Base-by-base conservation (phyloP, 177 flowering plant species). In the Vitis hybrid region DNA sequence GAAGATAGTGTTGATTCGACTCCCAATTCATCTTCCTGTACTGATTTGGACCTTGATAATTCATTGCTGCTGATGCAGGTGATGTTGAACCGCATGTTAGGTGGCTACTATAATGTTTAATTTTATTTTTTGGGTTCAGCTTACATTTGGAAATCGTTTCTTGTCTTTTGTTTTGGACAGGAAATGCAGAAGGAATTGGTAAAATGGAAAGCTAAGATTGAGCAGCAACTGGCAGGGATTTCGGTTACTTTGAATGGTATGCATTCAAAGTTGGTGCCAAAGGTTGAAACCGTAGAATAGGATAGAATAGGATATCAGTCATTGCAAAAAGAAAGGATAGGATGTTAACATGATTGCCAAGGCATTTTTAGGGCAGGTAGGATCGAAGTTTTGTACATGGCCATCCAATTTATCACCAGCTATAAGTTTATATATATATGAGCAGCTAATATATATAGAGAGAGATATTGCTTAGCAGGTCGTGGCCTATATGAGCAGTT, bases 171-270 rank as follows among this genome's bases (percentile, higher is more conserved):
- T 40, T 40, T 40, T 30, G 57, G 27, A 40, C 79, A 81, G 84
- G 81, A 81, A 66, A 78, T 71, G 76, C 51, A 70, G 5, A 69
- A 58, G 75, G 84, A 74, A 48, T 40, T 75, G 54, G 19, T 60
- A n/a, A 68, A 69, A 10, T 78, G 84, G 84, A 81, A 76, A 66
- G 74, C 70, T 12, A 76, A 75, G 57, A 67, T 63, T 61, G 81
- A 75, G 60, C 72, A 75, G 51, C 79, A 72, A 68, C 56, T 81
- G 60, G 50, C 35, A 64, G 78, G 78, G 67, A 66, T 81, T 35
- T 75, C 78, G 4, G 69, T 64, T 62, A 49, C 76, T 6, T 65
- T 81, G 46, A 60, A 48, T 60, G 40, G 66, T 16, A 14, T 75
- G 68, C 74, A 66, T 69, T 59, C 72, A 35, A 70, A 65, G 16